Base-by-base conservation (phyloP, 2,329 filamentous ascomycete genomes). In the Colletotrichum tropicicola region DNA sequence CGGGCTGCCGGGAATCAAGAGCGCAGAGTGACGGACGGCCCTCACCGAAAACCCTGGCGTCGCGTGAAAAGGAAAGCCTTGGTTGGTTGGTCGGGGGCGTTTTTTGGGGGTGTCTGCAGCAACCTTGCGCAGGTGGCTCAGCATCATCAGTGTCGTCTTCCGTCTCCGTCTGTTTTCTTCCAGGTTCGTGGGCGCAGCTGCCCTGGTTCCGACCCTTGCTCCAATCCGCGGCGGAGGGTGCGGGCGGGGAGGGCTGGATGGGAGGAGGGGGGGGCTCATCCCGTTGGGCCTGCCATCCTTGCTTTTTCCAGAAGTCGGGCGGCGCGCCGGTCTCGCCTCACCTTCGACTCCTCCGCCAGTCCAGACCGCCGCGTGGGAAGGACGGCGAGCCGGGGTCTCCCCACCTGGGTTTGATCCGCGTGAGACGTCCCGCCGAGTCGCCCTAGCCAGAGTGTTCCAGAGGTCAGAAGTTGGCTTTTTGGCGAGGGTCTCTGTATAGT, bases 181-280 rank as follows among this genome's bases (percentile, higher is more conserved):
- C 55, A 65, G 43, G 56, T 48, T 51, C 57, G 32, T 56, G 35
- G 51, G 51, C 51, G 39, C 43, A 55, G 57, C 61, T 65, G 57
- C 61, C 61, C 57, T 65, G 61, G 57, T 65, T 61, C 17, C 37
- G 28, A 61, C 23, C 61, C 61, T 51, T 65, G 57, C 48, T 54
- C 27, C 61, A 32, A 48, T 30, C 30, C 30, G 15, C 53, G 23
- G 51, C 37, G 35, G 23, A 23, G 28, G n/a, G 30, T 21, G n/a
- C 37, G 23, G 52, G 28, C 37, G 44, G 52, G 12, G 2, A 12
- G 28, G 28, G 28, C 28, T 30, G 7, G 28, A 7, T 30, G 17
- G 37, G 7, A 15, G n/a, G 7, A 30, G 35, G 13, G 13, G 43
- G 41, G 48, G 60, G 35, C 19, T 12, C 23, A 30, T 52, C 35